phyloP scores from a whole-genome alignment of 257 asterid species.

The Solanum piurae region DNA sequence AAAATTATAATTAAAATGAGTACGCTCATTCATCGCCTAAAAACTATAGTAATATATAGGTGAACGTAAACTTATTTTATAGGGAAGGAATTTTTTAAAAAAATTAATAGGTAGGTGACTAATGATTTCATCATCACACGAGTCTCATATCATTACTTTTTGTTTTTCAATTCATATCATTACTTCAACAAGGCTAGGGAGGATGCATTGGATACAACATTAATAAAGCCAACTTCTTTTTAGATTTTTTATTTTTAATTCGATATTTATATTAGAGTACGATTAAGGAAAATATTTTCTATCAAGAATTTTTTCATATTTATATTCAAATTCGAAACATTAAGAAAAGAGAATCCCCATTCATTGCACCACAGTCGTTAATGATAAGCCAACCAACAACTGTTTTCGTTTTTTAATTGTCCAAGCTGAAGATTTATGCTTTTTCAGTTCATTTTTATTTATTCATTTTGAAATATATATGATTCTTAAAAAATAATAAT shows the following conservation, averaged over 20 bases:
- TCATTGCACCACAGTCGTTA: neutral
- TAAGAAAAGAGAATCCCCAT: accelerated
- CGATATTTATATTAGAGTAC: too few relatives aligned
- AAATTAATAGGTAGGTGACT: neutral
- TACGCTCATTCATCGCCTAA: neutral
- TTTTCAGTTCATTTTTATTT: too few relatives aligned
- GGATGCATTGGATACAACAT: neutral
- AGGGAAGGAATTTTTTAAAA: neutral
- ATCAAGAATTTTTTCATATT: too few relatives aligned
- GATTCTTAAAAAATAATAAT: too few relatives aligned
- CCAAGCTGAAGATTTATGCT: neutral
- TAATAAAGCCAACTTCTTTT: neutral
- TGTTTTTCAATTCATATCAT: neutral
- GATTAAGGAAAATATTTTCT: accelerated
- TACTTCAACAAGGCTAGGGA: neutral
- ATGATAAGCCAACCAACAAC: neutral
- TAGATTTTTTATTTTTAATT: too few relatives aligned
- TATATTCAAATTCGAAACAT: too few relatives aligned
- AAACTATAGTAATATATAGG: neutral
- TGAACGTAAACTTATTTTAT: neutral
- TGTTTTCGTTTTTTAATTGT: too few relatives aligned
- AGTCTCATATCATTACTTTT: neutral
- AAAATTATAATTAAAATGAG: neutral
- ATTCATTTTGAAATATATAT: too few relatives aligned
- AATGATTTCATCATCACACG: neutral